Conservation (phyloP, 495 filamentous ascomycete genomes). For the Bacidia rubella region DNA sequence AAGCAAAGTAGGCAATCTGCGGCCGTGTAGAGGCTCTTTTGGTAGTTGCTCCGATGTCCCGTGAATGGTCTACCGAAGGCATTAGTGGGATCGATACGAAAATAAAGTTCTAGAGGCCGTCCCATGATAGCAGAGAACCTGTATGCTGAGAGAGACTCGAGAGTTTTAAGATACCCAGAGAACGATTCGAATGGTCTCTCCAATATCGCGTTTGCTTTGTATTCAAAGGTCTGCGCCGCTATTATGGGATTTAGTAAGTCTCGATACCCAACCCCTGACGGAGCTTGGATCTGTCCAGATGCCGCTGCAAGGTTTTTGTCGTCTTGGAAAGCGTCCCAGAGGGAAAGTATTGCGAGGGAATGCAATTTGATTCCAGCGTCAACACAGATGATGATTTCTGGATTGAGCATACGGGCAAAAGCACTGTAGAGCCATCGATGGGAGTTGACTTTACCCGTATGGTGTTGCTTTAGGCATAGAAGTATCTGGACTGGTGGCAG, state of each 20-base stretch:
- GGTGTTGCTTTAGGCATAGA: slow-evolving; percentile 95
- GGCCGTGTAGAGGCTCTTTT: slow-evolving; percentile 99
- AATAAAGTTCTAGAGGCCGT: slow-evolving; percentile 89
- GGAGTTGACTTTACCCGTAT: slow-evolving; percentile 99
- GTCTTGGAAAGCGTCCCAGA: slow-evolving; percentile 98
- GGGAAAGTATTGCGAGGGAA: slow-evolving; percentile 67
- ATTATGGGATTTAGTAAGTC: slow-evolving; percentile 88
- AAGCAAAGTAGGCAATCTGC: slow-evolving; percentile 99
- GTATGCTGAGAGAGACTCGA: slow-evolving; percentile 97
- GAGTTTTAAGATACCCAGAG: slow-evolving; percentile 90
- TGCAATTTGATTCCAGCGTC: slow-evolving; percentile 96
- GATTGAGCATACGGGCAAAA: slow-evolving; percentile 88
- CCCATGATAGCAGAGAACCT: slow-evolving; percentile 96
- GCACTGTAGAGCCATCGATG: slow-evolving; percentile 95
- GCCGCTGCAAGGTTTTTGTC: slow-evolving; percentile 95
- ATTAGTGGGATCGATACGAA: slow-evolving; percentile 94
- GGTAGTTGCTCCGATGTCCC: slow-evolving; percentile 98
- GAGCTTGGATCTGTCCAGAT: slow-evolving; percentile 96
- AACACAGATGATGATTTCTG: slow-evolving; percentile 85
- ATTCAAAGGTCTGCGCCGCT: slow-evolving; percentile 95
- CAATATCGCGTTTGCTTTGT: slow-evolving; percentile 96
- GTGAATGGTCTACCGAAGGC: slow-evolving; percentile 89
- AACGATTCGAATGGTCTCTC: slow-evolving; percentile 93
- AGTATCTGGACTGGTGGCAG: slow-evolving; percentile 97
- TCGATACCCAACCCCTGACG: slow-evolving; percentile 80